Percentiles rank a stretch among this genome's conserved stretches.
Evolutionary conservation across 768 basidiomycete genomes (phyloP).

Genomic region (Favolaschia claudopus): DNA sequence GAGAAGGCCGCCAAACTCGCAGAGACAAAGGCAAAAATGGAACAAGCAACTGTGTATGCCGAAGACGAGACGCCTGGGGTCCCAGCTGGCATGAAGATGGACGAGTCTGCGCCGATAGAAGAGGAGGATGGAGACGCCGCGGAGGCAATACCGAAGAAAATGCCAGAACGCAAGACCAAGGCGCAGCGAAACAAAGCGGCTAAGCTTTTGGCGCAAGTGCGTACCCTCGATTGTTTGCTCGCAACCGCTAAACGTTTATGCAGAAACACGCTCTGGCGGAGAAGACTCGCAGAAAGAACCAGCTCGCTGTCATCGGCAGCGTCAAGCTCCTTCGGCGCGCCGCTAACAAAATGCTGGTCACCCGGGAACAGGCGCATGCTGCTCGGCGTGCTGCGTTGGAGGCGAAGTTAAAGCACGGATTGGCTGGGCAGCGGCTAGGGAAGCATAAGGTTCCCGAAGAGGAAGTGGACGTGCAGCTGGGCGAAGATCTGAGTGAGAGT

Average conservation of each 20-base stretch:
- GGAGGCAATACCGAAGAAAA: conserved; percentile 46
- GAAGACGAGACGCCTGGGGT: conserved; percentile 44
- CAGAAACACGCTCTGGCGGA: conserved; percentile 74
- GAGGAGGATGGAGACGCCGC: conserved; percentile 48
- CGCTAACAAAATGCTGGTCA: conserved; percentile 41
- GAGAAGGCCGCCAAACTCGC: conserved; percentile 61
- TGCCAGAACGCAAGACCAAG: conserved; percentile 51
- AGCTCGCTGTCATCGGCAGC: conserved; percentile 64
- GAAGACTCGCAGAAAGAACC: conserved; percentile 63
- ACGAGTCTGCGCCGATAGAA: conserved; percentile 41
- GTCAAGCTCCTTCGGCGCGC: conserved; percentile 60
- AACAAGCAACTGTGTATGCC: conserved; percentile 49
- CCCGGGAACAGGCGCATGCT: conserved; percentile 51
- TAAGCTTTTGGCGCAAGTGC: conserved; percentile 68
- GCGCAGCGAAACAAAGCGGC: conserved; percentile 73
- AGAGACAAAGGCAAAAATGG: conserved; percentile 63
- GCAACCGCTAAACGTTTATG: background rate
- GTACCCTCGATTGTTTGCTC: conserved; percentile 20
- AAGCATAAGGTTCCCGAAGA: conserved; percentile 78
- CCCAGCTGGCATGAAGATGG: conserved; percentile 73
- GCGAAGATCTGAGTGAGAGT: conserved; percentile 88
- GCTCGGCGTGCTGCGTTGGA: conserved; percentile 51
- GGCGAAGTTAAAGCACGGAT: conserved; percentile 65
- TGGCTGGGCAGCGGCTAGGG: conserved; percentile 80
- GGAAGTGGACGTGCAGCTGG: conserved; percentile 84